phyloP scores from a whole-genome alignment of 75 land plant genomes.

The Azolla pinnata region DNA sequence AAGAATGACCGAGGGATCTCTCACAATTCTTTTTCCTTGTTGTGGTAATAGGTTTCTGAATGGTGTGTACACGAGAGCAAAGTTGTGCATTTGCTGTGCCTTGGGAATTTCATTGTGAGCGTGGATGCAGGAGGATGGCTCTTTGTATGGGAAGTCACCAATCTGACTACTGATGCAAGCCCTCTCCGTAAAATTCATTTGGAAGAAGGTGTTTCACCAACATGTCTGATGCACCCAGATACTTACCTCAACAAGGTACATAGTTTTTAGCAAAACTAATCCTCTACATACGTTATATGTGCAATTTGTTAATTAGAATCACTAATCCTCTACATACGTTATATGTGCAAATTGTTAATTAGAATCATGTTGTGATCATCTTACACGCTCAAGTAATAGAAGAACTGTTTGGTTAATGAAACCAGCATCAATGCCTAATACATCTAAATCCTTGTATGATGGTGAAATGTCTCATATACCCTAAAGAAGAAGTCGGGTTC shows the following conservation, averaged over 20 bases:
- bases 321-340: not conserved
- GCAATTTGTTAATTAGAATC: not conserved
- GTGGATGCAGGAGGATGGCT: conserved; percentile 57
- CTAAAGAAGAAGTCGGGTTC: no score
- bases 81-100: conserved; percentile 43
- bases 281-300: not conserved
- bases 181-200: conserved; percentile 52
- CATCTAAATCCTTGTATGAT: no score
- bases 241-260: conserved; percentile 90
- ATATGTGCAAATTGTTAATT: not conserved
- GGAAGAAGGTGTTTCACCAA: conserved; percentile 54
- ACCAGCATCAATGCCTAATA: no score
- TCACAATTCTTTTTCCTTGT: not conserved
- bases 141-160: conserved; percentile 60
- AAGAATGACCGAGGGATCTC: no score
- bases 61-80: conserved; percentile 71
- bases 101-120: conserved; percentile 74
- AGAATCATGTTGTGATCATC: not conserved
- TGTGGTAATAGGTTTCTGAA: conserved; percentile 53
- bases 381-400: no score
- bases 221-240: conserved; percentile 91
- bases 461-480: no score
- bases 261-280: not conserved
- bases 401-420: no score
- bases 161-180: conserved; percentile 20